Evolutionary conservation across 2,329 filamentous ascomycete species (phyloP).

Genomic region (Apiospora aurea): DNA sequence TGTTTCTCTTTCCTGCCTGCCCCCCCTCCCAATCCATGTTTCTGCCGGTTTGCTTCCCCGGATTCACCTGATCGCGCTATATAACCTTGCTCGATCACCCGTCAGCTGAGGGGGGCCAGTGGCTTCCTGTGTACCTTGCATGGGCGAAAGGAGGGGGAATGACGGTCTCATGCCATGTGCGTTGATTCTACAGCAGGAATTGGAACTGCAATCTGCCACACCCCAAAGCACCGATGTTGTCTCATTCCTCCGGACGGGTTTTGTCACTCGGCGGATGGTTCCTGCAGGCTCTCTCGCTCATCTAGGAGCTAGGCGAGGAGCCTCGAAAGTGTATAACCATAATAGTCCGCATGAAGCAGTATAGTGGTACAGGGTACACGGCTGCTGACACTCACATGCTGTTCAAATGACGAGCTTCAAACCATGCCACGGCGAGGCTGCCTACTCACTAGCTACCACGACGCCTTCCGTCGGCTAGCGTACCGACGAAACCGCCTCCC

Average conservation of each 20-base stretch:
- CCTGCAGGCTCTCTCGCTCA: background rate
- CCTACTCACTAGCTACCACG: background rate
- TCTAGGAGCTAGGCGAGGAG: background rate
- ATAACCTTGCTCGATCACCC: constrained; percentile 11
- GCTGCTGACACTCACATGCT: constrained; percentile 13
- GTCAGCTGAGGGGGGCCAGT: constrained; percentile 10
- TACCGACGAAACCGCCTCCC: constrained; percentile 10
- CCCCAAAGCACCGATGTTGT: constrained; percentile 11
- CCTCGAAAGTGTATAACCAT: background rate
- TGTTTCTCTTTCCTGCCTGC: background rate
- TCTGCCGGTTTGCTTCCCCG: constrained; percentile 18
- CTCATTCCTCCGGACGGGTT: constrained; percentile 14
- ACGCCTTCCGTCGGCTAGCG: constrained; percentile 17
- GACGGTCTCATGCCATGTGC: constrained; percentile 1
- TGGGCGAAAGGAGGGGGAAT: background rate
- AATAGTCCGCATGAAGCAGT: background rate
- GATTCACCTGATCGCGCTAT: constrained; percentile 18
- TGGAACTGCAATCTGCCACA: constrained; percentile 6
- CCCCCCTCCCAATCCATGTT: background rate
- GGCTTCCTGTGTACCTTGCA: constrained; percentile 19
- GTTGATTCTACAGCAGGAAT: constrained; percentile 10
- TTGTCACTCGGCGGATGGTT: background rate
- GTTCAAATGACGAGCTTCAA: background rate
- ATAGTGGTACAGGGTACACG: constrained; percentile 12
- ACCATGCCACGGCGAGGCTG: background rate